These are phyloP conservation scores for Yueomyces sinensis DNA, from an alignment of 805 yeast species.

Conservation along the genomic window DNA sequence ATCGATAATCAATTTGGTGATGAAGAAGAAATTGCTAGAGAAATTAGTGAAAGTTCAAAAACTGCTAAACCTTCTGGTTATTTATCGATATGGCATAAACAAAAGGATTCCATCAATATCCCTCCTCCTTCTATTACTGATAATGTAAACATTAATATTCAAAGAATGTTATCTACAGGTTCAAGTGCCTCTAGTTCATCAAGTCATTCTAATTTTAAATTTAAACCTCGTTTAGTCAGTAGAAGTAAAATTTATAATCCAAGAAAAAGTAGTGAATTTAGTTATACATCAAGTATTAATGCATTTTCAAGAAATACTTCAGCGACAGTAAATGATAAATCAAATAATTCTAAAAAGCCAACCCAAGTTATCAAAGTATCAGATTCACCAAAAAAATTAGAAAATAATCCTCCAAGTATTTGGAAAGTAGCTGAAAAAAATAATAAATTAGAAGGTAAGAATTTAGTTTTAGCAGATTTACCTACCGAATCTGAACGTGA, in stretches of 20 bases:
- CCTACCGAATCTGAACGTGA: constrained; percentile 16
- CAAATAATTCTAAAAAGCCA: too few relatives aligned
- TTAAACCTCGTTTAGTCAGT: constrained; percentile 14
- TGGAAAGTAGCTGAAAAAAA: constrained; percentile 4
- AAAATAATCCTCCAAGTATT: too few relatives aligned
- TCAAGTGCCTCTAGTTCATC: background rate
- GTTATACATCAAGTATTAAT: background rate
- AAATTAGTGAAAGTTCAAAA: constrained; percentile 10
- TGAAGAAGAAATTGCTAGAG: constrained; percentile 14
- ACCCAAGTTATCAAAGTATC: too few relatives aligned
- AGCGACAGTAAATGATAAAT: too few relatives aligned
- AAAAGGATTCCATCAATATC: constrained; percentile 9
- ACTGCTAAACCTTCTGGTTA: constrained; percentile 12
- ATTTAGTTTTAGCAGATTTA: constrained; percentile 10
- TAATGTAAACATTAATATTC: constrained; percentile 15
- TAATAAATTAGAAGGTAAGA: too few relatives aligned
- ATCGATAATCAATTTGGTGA: constrained; percentile 17
- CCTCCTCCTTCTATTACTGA: constrained; percentile 14
- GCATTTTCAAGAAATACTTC: too few relatives aligned
- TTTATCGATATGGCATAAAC: constrained; percentile 22
- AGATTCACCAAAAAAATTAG: too few relatives aligned
- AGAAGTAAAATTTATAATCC: constrained; percentile 6
- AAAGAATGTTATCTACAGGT: constrained; percentile 9
- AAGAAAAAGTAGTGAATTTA: background rate
- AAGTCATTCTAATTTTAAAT: constrained; percentile 8